phyloP scores from a whole-genome alignment of 2,329 filamentous ascomycete species.

The Aspergillus unguis region DNA sequence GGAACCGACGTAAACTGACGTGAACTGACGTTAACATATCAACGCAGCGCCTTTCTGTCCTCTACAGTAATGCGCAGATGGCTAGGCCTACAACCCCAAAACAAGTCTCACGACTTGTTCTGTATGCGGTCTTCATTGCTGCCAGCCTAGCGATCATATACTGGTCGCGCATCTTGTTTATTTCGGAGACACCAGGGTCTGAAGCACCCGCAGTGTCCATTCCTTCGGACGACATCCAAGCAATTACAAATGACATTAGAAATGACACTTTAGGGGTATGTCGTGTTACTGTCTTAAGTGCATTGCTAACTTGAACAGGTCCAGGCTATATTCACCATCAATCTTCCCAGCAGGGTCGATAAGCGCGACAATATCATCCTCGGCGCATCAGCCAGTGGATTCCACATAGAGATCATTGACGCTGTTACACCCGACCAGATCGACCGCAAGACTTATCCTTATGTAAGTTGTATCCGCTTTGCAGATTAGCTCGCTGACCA shows the following conservation, averaged over 20 bases:
- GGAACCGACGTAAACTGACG: too few species aligned
- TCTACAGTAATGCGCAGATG: too few species aligned
- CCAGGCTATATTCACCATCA: conserved; percentile 21
- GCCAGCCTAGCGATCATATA: not conserved
- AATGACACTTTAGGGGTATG: not conserved
- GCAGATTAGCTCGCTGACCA: not conserved
- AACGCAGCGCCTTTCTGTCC: too few species aligned
- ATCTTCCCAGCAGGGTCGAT: conserved; percentile 18
- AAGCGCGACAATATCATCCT: conserved; percentile 23
- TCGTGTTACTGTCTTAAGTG: not conserved
- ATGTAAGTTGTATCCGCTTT: not conserved
- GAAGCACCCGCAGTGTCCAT: not conserved
- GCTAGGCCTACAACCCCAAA: not conserved
- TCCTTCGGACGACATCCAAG: not conserved
- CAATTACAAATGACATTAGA: not conserved
- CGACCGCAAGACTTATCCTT: conserved; percentile 19
- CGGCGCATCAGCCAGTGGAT: conserved; percentile 18
- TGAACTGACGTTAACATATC: too few species aligned
- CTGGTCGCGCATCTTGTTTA: not conserved
- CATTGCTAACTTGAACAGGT: conserved; percentile 12
- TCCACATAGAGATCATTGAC: conserved; percentile 20
- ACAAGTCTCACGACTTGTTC: not conserved
- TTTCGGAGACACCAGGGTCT: not conserved
- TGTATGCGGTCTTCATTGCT: not conserved
- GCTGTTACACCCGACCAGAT: conserved; percentile 17